These are phyloP conservation scores for Aristolochia fimbriata DNA, from an alignment of 164 flowering plant species.

Conservation along the genomic window DNA sequence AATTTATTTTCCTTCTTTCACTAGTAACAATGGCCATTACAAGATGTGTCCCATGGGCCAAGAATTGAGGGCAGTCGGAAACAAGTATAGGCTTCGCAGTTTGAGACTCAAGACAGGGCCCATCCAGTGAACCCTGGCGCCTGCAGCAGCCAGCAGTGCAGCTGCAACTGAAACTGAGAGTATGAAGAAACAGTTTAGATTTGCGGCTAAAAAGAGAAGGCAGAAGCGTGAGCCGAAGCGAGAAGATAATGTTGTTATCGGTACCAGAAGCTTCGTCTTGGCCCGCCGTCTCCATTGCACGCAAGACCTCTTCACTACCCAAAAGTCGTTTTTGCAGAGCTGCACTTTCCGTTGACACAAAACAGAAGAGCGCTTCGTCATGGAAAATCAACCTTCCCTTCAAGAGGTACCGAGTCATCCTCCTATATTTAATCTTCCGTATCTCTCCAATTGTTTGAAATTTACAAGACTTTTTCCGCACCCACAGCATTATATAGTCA, in stretches of 20 bases:
- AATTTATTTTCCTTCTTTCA: too few species aligned
- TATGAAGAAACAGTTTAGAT: too few species aligned
- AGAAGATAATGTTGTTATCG: constrained; percentile 1
- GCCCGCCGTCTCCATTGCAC: constrained; percentile 1
- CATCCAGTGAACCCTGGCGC: too few species aligned
- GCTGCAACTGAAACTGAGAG: too few species aligned
- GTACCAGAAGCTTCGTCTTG: constrained; percentile 1
- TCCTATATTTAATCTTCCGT: too few species aligned
- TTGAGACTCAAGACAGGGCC: too few species aligned
- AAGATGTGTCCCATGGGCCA: too few species aligned
- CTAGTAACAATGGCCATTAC: too few species aligned
- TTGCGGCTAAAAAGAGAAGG: background rate
- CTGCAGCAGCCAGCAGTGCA: too few species aligned
- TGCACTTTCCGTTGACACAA: constrained; percentile 15
- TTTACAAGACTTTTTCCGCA: background rate
- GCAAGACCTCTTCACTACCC: constrained; percentile 7
- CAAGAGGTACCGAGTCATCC: constrained; percentile 7
- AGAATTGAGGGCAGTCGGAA: too few species aligned
- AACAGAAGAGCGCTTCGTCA: constrained; percentile 7
- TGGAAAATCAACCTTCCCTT: constrained; percentile 14
- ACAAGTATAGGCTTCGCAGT: too few species aligned
- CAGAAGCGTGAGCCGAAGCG: background rate
- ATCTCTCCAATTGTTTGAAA: background rate
- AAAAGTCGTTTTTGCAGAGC: constrained; percentile 16
- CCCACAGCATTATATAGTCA: background rate